Percentiles rank a stretch among this genome's conserved stretches.
Evolutionary conservation across 495 filamentous ascomycete species (phyloP).

Genomic region (Hyaloscypha bicolor): DNA sequence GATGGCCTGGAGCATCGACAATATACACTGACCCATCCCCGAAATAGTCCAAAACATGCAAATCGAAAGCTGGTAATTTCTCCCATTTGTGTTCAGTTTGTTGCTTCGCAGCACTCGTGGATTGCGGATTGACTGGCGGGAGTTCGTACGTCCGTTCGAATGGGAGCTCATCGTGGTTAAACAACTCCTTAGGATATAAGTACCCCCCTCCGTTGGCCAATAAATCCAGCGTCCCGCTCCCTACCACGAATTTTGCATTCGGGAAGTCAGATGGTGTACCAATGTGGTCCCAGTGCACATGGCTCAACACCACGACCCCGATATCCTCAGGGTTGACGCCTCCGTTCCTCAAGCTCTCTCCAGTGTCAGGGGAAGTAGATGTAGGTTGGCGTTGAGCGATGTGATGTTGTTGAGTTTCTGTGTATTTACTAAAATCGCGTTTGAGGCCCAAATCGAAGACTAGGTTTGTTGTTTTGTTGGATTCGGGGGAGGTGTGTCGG

Average conservation of each 20-base stretch:
- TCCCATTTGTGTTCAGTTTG: conserved; percentile 8
- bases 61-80: neutral
- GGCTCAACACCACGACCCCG: conserved; percentile 48
- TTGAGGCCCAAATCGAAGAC: conserved; percentile 56
- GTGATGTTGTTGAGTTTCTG: conserved; percentile 40
- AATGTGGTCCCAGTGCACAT: conserved; percentile 57
- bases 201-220: conserved; percentile 32
- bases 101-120: neutral
- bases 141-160: conserved; percentile 10
- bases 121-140: neutral
- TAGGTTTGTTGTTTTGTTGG: conserved; percentile 19
- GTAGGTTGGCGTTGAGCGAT: conserved; percentile 43
- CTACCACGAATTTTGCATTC: conserved; percentile 46
- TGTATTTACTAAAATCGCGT: conserved; percentile 42
- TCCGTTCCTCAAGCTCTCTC: conserved; percentile 37
- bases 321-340: conserved; percentile 36
- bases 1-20: conserved; percentile 12
- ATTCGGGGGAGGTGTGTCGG: conserved; percentile 9
- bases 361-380: conserved; percentile 41
- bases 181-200: conserved; percentile 2
- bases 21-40: conserved; percentile 8
- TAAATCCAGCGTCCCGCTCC: conserved; percentile 46
- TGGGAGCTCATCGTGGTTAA: conserved; percentile 5
- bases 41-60: conserved; percentile 7
- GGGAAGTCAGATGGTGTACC: conserved; percentile 50